Conservation (phyloP, 495 filamentous ascomycete genomes). For the Talaromyces adpressus region DNA sequence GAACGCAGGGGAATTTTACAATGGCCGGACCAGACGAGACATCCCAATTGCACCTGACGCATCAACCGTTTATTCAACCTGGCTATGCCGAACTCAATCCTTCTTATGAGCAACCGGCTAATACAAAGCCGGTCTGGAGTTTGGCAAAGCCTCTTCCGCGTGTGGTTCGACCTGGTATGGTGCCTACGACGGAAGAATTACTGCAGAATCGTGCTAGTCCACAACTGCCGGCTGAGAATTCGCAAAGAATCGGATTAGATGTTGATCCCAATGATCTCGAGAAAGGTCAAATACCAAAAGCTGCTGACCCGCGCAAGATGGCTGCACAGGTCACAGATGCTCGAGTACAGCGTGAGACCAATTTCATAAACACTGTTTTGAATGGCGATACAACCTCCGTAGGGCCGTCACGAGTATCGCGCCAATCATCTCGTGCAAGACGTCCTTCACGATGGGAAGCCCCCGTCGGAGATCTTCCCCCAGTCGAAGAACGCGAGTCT, state of each 20-base stretch:
- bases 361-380: constrained; percentile 33
- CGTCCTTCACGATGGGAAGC: constrained; percentile 18
- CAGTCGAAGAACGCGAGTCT: constrained; percentile 20
- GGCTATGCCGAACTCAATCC: constrained; percentile 40
- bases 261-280: constrained; percentile 34
- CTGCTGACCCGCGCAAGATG: constrained; percentile 29
- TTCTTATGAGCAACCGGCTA: constrained; percentile 31
- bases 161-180: constrained; percentile 39
- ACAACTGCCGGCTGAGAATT: constrained; percentile 26
- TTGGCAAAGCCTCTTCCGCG: constrained; percentile 43
- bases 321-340: constrained; percentile 38
- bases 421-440: constrained; percentile 21
- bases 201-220: constrained; percentile 22
- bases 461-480: constrained; percentile 15
- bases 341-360: constrained; percentile 31
- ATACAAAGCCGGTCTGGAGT: constrained; percentile 41
- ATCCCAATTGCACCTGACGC: constrained; percentile 24
- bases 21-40: constrained; percentile 31
- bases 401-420: constrained; percentile 19
- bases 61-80: constrained; percentile 37
- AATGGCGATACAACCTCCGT: constrained; percentile 17
- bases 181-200: constrained; percentile 32
- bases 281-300: constrained; percentile 25
- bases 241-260: constrained; percentile 27
- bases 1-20: constrained; percentile 30